Evolutionary conservation across 371 early-diverging fungal species (phyloP).

Genomic region (Blastocladiella emersonii): DNA sequence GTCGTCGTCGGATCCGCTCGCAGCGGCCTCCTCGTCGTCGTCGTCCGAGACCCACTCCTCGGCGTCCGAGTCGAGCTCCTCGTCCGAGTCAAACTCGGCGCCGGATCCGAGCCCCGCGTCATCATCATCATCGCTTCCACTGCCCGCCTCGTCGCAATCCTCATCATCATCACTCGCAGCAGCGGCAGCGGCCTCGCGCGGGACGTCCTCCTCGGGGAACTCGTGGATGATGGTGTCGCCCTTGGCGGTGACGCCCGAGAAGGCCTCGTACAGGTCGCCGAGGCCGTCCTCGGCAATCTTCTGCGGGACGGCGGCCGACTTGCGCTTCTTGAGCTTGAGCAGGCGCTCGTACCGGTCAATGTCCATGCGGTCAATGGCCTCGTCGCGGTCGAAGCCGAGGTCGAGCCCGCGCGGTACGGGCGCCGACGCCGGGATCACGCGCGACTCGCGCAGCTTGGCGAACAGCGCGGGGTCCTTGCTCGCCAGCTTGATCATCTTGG

Average conservation of each 20-base stretch:
- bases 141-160: neutral
- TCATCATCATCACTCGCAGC: neutral
- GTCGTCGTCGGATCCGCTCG: slow-evolving; percentile 9
- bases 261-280: neutral
- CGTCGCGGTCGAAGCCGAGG: neutral
- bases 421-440: neutral
- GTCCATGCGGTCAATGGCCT: neutral
- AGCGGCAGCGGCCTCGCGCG: neutral
- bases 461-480: neutral
- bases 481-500: neutral
- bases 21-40: slow-evolving; percentile 13
- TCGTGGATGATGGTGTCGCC: neutral
- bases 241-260: neutral
- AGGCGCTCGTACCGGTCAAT: neutral
- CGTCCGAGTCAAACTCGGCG: too few species aligned
- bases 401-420: neutral
- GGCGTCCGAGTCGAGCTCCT: slow-evolving; percentile 5
- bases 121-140: too few species aligned
- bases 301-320: neutral
- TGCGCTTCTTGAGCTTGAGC: neutral
- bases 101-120: slow-evolving; percentile 4
- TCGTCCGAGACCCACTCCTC: slow-evolving; percentile 11
- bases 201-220: neutral
- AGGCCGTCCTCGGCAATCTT: neutral
- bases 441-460: neutral